Conservation (phyloP, 2,329 filamentous ascomycete genomes). For the Blastomyces emzantsi region DNA sequence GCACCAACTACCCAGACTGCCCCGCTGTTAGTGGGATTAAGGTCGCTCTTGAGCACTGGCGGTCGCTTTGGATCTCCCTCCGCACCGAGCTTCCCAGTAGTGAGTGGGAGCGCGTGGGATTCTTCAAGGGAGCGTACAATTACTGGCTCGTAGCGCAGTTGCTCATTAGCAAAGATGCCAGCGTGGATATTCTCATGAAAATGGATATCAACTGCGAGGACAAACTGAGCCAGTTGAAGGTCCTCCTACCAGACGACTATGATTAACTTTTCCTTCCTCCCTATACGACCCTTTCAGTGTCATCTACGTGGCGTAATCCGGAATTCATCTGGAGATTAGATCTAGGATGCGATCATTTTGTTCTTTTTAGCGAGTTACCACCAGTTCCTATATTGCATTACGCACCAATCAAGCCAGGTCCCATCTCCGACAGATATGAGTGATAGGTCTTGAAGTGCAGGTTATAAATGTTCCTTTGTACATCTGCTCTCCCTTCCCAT, state of each 20-base stretch:
- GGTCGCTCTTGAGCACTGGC: slow-evolving; percentile 31
- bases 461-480: neutral
- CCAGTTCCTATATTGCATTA: neutral
- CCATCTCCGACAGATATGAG: neutral
- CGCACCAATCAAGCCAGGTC: too few relatives aligned
- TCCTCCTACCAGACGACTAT: slow-evolving; percentile 14
- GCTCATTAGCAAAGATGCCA: slow-evolving; percentile 35
- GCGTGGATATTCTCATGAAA: slow-evolving; percentile 36
- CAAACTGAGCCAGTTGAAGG: slow-evolving; percentile 35
- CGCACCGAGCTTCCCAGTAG: slow-evolving; percentile 25
- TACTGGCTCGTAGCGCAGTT: slow-evolving; percentile 38
- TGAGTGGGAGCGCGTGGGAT: slow-evolving; percentile 35
- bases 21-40: slow-evolving; percentile 26
- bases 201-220: slow-evolving; percentile 40
- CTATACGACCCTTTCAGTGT: neutral
- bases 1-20: slow-evolving; percentile 21
- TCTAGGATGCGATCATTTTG: neutral
- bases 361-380: neutral
- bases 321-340: neutral
- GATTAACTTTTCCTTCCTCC: neutral
- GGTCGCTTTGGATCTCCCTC: slow-evolving; percentile 30
- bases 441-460: neutral
- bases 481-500: neutral
- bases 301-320: neutral
- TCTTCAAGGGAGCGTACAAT: slow-evolving; percentile 36